Evolutionary conservation across 2,329 filamentous ascomycete species (phyloP), one percentile per base, ranked within the genome.

Genomic region (Dactylellina leptospora): DNA sequence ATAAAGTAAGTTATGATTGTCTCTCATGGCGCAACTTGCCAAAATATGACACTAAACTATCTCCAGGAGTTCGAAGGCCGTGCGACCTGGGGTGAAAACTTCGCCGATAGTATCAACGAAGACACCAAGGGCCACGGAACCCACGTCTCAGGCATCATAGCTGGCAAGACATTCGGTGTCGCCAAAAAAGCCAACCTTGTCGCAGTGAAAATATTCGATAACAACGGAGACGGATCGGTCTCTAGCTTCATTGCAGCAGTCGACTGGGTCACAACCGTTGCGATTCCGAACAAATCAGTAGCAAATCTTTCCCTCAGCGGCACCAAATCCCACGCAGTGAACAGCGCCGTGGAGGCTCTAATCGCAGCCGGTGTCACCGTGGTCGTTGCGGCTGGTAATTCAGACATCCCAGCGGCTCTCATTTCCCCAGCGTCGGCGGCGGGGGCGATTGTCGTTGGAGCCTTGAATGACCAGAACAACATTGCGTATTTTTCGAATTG

Each of bases 151-250:
- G 75, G 75, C 36, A 76, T 71, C 5, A 68, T 76, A 22, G 75
- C 53, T 8, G 55, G 70, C 8, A 61, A 48, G n/a, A 75, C 80
- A 4, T 82, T 81, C 54, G 82, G 82, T 61, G 80, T 83, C n/a
- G 81, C 82, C 18, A 84, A 83, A 77, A 79, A 80, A 75, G 78
- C 78, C 2, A 79, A 74, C 16, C 76, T 84, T 23, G 78, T 81
- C 42, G 82, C 80, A 8, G 80, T 83, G 58, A 83, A 84, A 78
- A 82, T 84, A 10, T 79, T 84, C 23, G 33, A 73, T 25, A 42
- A 30, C 4, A 33, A 73, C 3, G 80, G 77, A 16, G 76, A 77
- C 0, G 83, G 83, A 36, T 79, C 78, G 40, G 79, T 75, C 28
- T 79, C 78, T 13, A 69, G 74, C 13, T 74, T 78, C 25, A 74